These are phyloP conservation scores for Dictyophora rubrovolvata DNA, from an alignment of 768 basidiomycete species.

Conservation along the genomic window DNA sequence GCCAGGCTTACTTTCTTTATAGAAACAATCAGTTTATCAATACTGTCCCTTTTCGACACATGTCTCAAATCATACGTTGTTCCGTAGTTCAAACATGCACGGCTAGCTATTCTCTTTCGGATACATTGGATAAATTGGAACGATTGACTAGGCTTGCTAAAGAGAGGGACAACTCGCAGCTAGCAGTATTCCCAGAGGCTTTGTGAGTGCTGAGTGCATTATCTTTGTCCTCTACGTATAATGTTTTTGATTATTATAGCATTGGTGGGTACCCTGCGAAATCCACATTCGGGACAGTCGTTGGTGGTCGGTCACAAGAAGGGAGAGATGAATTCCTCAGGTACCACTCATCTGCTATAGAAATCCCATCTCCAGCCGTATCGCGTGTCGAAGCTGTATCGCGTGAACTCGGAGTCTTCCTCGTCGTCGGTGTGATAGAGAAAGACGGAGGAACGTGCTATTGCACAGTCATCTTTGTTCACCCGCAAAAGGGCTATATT, in stretches of 20 bases:
- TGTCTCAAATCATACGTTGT: slow-evolving; percentile 26
- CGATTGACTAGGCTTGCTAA: slow-evolving; percentile 34
- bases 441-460: slow-evolving; percentile 50
- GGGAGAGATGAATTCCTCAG: slow-evolving; percentile 51
- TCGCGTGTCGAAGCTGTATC: slow-evolving; percentile 39
- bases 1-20: background rate
- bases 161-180: slow-evolving; percentile 35
- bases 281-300: slow-evolving; percentile 39
- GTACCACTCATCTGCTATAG: slow-evolving; percentile 46
- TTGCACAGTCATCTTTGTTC: slow-evolving; percentile 49
- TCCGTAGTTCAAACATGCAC: slow-evolving; percentile 47
- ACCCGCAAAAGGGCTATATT: slow-evolving; percentile 40
- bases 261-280: slow-evolving; percentile 53
- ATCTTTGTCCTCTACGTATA: no score
- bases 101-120: slow-evolving; percentile 33
- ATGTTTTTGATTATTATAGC: slow-evolving; percentile 20
- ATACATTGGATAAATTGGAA: slow-evolving; percentile 42
- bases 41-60: background rate
- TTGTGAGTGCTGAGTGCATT: slow-evolving; percentile 29
- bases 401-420: slow-evolving; percentile 37
- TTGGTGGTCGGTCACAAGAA: slow-evolving; percentile 38
- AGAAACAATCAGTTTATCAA: background rate
- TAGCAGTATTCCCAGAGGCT: slow-evolving; percentile 49
- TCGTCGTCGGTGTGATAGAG: slow-evolving; percentile 54
- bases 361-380: slow-evolving; percentile 43